phyloP scores from a whole-genome alignment of 202 grass and related monocot genomes.

The Panicum hallii region DNA sequence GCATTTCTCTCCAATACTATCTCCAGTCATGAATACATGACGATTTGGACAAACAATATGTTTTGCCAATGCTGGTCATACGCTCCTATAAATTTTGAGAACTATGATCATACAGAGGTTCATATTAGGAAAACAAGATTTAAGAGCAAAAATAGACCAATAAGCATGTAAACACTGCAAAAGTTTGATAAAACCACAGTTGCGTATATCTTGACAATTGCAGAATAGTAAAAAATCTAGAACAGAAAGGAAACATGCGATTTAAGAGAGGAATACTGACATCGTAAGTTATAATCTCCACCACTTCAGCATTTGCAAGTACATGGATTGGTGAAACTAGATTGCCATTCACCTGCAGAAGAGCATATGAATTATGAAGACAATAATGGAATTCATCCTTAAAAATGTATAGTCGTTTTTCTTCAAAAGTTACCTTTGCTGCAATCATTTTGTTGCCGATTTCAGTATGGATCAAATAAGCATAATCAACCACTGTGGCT shows the following conservation, averaged over 20 bases:
- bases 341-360: slow-evolving; percentile 98
- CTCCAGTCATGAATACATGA: background rate
- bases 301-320: slow-evolving; percentile 97
- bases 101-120: slow-evolving; percentile 11
- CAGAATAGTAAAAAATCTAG: background rate
- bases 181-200: background rate
- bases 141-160: slow-evolving; percentile 22
- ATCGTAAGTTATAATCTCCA: slow-evolving; percentile 94
- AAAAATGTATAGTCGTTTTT: slow-evolving; percentile 39
- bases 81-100: slow-evolving; percentile 16
- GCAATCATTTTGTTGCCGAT: slow-evolving; percentile 98
- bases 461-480: slow-evolving; percentile 98
- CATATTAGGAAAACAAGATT: slow-evolving; percentile 31
- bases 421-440: slow-evolving; percentile 73
- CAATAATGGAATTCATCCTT: slow-evolving; percentile 28
- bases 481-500: slow-evolving; percentile 98
- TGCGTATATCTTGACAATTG: slow-evolving; percentile 28
- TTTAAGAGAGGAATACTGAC: slow-evolving; percentile 66
- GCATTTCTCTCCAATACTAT: background rate
- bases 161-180: background rate
- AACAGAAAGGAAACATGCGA: slow-evolving; percentile 38
- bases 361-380: slow-evolving; percentile 56
- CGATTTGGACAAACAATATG: background rate
- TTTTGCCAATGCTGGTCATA: background rate
- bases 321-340: slow-evolving; percentile 83